Evolutionary conservation across 257 asterid species (phyloP).

Genomic region (Handroanthus guayacan): DNA sequence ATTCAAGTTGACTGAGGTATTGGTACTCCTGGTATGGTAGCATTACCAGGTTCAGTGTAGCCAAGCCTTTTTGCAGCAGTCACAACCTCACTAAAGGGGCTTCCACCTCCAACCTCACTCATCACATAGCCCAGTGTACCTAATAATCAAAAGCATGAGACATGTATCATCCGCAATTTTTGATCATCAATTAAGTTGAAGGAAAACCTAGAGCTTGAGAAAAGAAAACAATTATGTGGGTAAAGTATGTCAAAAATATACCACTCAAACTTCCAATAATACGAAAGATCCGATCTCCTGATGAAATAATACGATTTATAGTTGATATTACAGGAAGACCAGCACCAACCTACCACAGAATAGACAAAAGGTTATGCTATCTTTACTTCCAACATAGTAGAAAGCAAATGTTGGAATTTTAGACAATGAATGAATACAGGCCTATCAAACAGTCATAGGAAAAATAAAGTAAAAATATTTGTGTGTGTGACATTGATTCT

Average conservation of each 20-base stretch:
- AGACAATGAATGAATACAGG: background rate
- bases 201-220: constrained; percentile 26
- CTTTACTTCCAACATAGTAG: constrained; percentile 16
- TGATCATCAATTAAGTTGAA: constrained; percentile 25
- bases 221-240: background rate
- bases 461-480: background rate
- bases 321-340: constrained; percentile 96
- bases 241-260: constrained; percentile 33
- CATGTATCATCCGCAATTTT: constrained; percentile 23
- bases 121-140: constrained; percentile 98
- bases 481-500: constrained; percentile 18
- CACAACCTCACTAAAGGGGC: constrained; percentile 86
- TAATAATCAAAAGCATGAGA: constrained; percentile 41
- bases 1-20: constrained; percentile 15
- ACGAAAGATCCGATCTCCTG: constrained; percentile 77
- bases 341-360: constrained; percentile 85
- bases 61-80: constrained; percentile 87
- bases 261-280: constrained; percentile 95
- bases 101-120: constrained; percentile 93
- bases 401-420: background rate
- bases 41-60: constrained; percentile 93
- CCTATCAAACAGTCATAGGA: background rate
- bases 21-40: background rate
- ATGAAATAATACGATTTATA: constrained; percentile 76
- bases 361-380: constrained; percentile 16